phyloP scores from a whole-genome alignment of 192 early-diverging fungal genomes.

The Bifiguratus adelaidae region DNA sequence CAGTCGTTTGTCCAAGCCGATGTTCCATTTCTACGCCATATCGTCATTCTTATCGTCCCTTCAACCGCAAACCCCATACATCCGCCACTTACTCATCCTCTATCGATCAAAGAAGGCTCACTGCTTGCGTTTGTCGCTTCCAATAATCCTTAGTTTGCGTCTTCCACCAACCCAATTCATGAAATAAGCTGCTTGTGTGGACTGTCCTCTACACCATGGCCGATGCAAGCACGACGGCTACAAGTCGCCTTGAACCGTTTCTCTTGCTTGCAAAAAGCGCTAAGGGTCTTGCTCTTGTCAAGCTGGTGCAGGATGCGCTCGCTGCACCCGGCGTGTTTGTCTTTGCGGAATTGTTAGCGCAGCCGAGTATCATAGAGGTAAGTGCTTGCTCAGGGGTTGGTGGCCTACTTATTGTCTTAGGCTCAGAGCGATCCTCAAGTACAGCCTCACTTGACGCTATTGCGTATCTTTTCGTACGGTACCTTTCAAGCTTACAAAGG shows the following conservation, averaged over 20 bases:
- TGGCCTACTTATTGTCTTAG: slow-evolving; percentile 16
- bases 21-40: too few species aligned
- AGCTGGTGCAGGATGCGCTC: slow-evolving; percentile 64
- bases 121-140: too few species aligned
- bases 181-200: too few species aligned
- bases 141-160: too few species aligned
- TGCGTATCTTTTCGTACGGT: slow-evolving; percentile 75
- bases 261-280: slow-evolving; percentile 65
- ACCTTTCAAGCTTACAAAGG: slow-evolving; percentile 70
- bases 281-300: slow-evolving; percentile 58
- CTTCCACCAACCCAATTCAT: too few species aligned
- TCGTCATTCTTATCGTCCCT: too few species aligned
- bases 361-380: slow-evolving; percentile 62
- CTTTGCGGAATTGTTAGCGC: slow-evolving; percentile 64
- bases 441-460: slow-evolving; percentile 34
- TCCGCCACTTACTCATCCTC: too few species aligned
- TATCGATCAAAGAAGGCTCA: too few species aligned
- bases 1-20: too few species aligned
- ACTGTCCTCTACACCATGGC: too few species aligned
- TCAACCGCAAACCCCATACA: too few species aligned
- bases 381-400: background rate
- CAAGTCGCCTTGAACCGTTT: slow-evolving; percentile 58
- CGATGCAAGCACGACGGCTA: too few species aligned
- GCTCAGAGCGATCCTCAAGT: slow-evolving; percentile 33
- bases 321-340: slow-evolving; percentile 64